phyloP scores from a whole-genome alignment of 225 moss, liverwort and hornwort genomes.

The Sphagnum contortum region DNA sequence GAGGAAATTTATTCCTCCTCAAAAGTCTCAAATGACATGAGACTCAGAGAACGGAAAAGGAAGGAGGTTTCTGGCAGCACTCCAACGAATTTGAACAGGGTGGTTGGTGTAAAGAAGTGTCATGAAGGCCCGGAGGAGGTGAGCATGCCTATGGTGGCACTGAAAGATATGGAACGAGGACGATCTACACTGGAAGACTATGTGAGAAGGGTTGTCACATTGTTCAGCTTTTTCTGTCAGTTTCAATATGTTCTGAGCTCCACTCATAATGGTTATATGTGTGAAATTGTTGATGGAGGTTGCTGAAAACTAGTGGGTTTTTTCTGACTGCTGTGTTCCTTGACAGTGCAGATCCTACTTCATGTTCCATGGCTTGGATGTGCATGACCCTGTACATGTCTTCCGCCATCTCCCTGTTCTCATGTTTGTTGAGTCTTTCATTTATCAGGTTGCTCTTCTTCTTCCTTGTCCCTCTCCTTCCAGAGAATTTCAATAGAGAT shows the following conservation, averaged over 20 bases:
- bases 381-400: slow-evolving; percentile 47
- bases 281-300: no score
- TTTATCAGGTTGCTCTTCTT: slow-evolving; percentile 53
- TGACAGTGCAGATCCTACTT: slow-evolving; percentile 96
- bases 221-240: no score
- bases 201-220: slow-evolving; percentile 24
- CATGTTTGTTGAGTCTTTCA: slow-evolving; percentile 69
- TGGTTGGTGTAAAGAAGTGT: not conserved
- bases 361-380: slow-evolving; percentile 88
- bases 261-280: no score
- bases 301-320: no score
- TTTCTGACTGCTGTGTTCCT: no score
- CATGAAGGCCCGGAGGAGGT: not conserved
- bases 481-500: not conserved
- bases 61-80: not conserved
- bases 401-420: slow-evolving; percentile 79
- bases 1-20: slow-evolving; percentile 6
- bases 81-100: slow-evolving; percentile 2
- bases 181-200: slow-evolving; percentile 89
- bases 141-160: slow-evolving; percentile 37
- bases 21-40: not conserved
- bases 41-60: slow-evolving; percentile 1
- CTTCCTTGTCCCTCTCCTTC: slow-evolving; percentile 2
- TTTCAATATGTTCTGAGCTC: no score
- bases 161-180: slow-evolving; percentile 78